Evolutionary conservation across 352 stramenopile genomes (phyloP), one percentile per base, ranked within the genome.

Genomic region (Globisporangium apiculatum): DNA sequence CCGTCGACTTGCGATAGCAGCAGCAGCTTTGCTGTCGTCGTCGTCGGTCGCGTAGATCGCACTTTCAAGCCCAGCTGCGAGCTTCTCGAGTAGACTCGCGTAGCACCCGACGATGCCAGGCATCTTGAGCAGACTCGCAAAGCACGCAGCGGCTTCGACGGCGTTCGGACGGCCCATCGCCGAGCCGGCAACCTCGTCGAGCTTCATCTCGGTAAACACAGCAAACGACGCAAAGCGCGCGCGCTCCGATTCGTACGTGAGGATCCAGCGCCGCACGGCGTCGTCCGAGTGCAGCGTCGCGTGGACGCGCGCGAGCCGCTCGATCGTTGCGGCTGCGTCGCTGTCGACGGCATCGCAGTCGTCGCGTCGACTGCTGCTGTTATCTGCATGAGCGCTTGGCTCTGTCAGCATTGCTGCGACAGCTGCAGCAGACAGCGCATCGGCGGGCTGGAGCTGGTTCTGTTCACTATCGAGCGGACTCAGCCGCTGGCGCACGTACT

Each of bases 71-170:
- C 81, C 79, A 0, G 68, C 41, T 0, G 76, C 73, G 48, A 93
- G 60, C 54, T 93, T 91, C 40, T 88, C 68, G 24, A 93, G 67
- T 56, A 93, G 52, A 7, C 73, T 76, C 18, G 40, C 65, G 55
- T 91, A 93, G 54, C 75, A 88, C 1, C 79, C 79, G 12, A 93
- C 72, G 36, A 93, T 83, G 0, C 83, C 83, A 12, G 83, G 81
- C 67, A 93, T 88, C 50, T 91, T 90, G 17, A 87, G 59, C 43
- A 93, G 65, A 35, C 79, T 89, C 8, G 83, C 83, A 57, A 82
- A 90, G 52, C 81, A 91, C 1, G 79, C 81, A 1, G 83, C 83
- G 40, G 73, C 78, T 56, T 93, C 81, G 12, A 93, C 72, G 0
- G 79, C 75, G 53, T 88, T 90, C 0, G 83, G 83, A 8, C 81